These are phyloP conservation scores for Yarrowia sp. DNA, from an alignment of 805 yeast species.

Conservation along the genomic window DNA sequence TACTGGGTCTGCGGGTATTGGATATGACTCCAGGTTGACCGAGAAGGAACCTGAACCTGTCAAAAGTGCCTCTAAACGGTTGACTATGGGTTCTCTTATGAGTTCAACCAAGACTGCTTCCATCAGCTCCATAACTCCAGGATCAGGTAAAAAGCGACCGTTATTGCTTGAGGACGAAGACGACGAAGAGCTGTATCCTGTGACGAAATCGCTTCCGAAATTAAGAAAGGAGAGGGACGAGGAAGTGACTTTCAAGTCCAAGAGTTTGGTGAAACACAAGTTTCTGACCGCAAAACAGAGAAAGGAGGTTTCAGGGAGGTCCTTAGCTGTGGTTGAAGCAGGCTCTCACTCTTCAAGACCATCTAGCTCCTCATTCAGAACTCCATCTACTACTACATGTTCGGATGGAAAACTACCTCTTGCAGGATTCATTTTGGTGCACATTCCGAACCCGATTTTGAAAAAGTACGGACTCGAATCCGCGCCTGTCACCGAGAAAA, in stretches of 20 bases:
- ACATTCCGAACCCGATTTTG: background rate
- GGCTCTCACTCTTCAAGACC: background rate
- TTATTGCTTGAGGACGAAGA: slow-evolving; percentile 16
- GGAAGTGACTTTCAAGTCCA: background rate
- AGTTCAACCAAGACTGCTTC: no score
- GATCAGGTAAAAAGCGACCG: slow-evolving; percentile 14
- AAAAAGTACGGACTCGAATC: slow-evolving; percentile 1
- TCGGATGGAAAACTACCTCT: slow-evolving; percentile 28
- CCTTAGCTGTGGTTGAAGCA: background rate
- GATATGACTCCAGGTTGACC: background rate
- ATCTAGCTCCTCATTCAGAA: no score
- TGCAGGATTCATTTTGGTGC: background rate
- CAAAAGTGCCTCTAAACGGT: no score
- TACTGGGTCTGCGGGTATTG: slow-evolving; percentile 4
- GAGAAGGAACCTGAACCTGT: background rate
- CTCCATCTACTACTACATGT: background rate
- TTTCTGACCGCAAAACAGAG: slow-evolving; percentile 13
- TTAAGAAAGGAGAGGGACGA: slow-evolving; percentile 2
- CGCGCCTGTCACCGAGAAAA: background rate
- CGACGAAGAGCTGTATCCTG: slow-evolving; percentile 17
- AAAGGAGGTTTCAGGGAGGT: background rate
- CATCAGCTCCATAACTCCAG: background rate
- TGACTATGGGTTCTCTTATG: no score
- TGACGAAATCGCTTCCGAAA: slow-evolving; percentile 9
- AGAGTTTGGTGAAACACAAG: slow-evolving; percentile 16